Evolutionary conservation across 257 asterid genomes (phyloP), one percentile per base, ranked within the genome.

Genomic region (Primulina eburnea): DNA sequence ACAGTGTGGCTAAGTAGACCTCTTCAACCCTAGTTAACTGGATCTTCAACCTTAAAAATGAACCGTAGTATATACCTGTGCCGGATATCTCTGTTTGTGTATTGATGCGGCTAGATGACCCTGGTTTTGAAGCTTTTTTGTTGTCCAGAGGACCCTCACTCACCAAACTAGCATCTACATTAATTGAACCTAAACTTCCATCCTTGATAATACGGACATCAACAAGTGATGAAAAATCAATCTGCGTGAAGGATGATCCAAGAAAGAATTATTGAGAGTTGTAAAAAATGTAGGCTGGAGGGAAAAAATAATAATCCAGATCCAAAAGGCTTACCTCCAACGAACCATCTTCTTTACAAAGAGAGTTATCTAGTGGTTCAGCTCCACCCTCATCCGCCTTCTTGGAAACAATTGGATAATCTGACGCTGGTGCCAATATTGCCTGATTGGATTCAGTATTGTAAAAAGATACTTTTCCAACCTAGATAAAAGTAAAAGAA

Each of bases 301-400:
- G 29, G 65, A 12, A 40, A 68, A 20, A 67, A 63, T 16, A 64
- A 65, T 64, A 26, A n/a, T 67, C 38, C 57, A 11, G 30, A 70
- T 62, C 52, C 57, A 24, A 26, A 40, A n/a, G 26, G 72, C 64
- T 70, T 78, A 91, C 98, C 97, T 91, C 87, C 87, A 94, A 79
- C 4, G 94, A 89, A 61, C 97, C 99, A 83, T 94, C 97, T 77
- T 83, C 92, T 64, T 84, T 84, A 73, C 88, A 85, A 62, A 83
- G 81, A 64, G 88, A 80, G 68, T 75, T 74, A 73, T 84, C 86
- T 63, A 74, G 86, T 73, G 61, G 79, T 59, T 64, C 75, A 63
- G 81, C 70, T 79, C 78, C 92, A 67, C 75, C 89, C 30, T 69
- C 91, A 26, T 72, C 89, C 2, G 47, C 75, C 67, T 77, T 84